Conservation (phyloP, 2,329 filamentous ascomycete species). For the Madurella fahalii region DNA sequence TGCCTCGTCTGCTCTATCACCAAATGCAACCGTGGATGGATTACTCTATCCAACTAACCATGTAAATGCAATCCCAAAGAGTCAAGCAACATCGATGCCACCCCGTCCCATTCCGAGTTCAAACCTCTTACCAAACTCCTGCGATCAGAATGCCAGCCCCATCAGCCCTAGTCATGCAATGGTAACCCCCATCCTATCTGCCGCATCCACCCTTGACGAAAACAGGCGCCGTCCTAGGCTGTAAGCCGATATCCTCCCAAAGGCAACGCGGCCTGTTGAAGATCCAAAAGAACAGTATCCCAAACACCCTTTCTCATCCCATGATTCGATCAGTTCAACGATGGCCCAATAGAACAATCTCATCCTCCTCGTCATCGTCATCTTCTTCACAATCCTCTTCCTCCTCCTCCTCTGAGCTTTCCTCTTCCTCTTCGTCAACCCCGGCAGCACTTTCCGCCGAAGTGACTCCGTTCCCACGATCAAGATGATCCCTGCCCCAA, state of each 20-base stretch:
- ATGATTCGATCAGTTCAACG: conserved; percentile 29
- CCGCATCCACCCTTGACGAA: too few relatives aligned
- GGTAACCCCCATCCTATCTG: too few relatives aligned
- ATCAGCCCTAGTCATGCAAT: not conserved
- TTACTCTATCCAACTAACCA: not conserved
- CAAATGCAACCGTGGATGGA: not conserved
- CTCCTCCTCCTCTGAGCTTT: conserved; percentile 39
- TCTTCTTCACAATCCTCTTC: conserved; percentile 41
- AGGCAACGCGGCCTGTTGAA: not conserved
- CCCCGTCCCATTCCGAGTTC: not conserved
- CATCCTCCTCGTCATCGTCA: conserved; percentile 47
- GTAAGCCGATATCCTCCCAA: not conserved
- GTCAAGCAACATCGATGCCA: not conserved
- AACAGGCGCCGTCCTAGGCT: too few relatives aligned
- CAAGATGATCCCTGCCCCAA: conserved; percentile 34
- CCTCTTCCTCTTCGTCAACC: conserved; percentile 41
- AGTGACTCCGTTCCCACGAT: conserved; percentile 21
- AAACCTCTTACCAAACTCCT: not conserved
- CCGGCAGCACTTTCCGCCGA: conserved; percentile 38
- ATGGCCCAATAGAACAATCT: conserved; percentile 49
- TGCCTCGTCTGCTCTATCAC: not conserved
- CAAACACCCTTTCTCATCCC: not conserved
- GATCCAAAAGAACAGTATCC: not conserved
- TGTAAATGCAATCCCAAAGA: not conserved
- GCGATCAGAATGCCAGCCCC: not conserved